phyloP scores from a whole-genome alignment of 2,329 filamentous ascomycete genomes.

The Colletotrichum sp. region DNA sequence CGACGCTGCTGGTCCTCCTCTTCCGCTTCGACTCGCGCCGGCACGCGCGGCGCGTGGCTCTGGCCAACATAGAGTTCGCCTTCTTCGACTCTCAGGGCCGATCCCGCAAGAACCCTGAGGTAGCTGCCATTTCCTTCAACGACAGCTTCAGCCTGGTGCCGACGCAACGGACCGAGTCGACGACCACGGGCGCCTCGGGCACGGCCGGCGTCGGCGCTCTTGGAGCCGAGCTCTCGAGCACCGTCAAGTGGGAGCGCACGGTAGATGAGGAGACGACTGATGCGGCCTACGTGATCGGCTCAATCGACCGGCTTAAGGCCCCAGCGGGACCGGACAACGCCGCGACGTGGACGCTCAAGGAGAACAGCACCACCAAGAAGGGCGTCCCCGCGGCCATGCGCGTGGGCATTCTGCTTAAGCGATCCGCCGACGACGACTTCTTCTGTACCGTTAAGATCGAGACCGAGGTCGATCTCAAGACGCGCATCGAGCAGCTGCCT shows the following conservation, averaged over 20 bases:
- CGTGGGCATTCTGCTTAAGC: conserved; percentile 26
- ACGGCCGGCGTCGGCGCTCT: conserved; percentile 5
- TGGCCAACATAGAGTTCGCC: conserved; percentile 23
- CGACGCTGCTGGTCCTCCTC: conserved; percentile 27
- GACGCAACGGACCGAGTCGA: conserved; percentile 17
- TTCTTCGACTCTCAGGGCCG: conserved; percentile 15
- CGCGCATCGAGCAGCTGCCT: conserved; percentile 28
- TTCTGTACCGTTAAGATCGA: conserved; percentile 29
- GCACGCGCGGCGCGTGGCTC: conserved; percentile 24
- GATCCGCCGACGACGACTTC: conserved; percentile 29
- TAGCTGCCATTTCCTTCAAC: conserved; percentile 23
- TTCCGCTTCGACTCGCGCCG: conserved; percentile 28
- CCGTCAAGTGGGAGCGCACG: conserved; percentile 23
- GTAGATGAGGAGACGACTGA: conserved; percentile 21
- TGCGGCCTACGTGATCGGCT: conserved; percentile 23
- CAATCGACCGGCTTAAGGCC: conserved; percentile 20
- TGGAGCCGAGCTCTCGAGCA: conserved; percentile 17
- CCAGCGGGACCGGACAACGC: conserved; percentile 22
- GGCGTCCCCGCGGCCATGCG: conserved; percentile 25
- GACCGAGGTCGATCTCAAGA: conserved; percentile 30
- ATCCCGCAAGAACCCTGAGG: conserved; percentile 12
- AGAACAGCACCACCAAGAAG: conserved; percentile 25
- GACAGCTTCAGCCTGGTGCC: conserved; percentile 12
- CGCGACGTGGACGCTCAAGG: conserved; percentile 28
- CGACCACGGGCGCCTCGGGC: background rate